A percentile compares a stretch with the other conserved stretches of the same genome.
These are phyloP conservation scores for Aaosphaeria pasadenensis DNA, from an alignment of 2,329 filamentous ascomycete genomes.

Conservation along the genomic window DNA sequence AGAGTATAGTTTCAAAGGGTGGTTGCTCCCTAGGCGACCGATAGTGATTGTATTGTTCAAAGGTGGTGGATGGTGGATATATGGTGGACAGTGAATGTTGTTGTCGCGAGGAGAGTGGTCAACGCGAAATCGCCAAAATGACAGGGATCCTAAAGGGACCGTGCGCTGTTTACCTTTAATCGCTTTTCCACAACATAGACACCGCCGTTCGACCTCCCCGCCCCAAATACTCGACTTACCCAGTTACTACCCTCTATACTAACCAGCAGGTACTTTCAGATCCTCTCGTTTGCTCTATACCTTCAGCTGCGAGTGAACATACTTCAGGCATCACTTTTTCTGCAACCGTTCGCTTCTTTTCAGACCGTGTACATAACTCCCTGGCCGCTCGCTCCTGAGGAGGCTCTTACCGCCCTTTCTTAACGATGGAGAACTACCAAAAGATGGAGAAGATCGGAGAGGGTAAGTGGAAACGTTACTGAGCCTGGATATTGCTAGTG, in stretches of 20 bases:
- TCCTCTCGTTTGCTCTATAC: too few relatives aligned
- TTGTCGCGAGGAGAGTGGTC: too few relatives aligned
- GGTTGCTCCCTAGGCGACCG: too few relatives aligned
- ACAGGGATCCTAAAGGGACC: not conserved
- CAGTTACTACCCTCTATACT: not conserved
- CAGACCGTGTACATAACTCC: slow-evolving; percentile 16
- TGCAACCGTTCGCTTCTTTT: not conserved
- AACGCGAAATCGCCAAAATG: too few relatives aligned
- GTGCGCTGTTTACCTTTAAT: not conserved
- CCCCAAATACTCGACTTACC: not conserved
- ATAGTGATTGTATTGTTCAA: too few relatives aligned
- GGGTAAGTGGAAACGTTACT: slow-evolving; percentile 52
- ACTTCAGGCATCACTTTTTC: not conserved
- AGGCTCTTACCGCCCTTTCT: not conserved
- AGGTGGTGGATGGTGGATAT: too few relatives aligned
- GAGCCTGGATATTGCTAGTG: not conserved
- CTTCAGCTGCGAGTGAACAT: too few relatives aligned
- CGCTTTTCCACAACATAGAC: not conserved
- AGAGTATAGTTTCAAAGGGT: too few relatives aligned
- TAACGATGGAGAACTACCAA: slow-evolving; percentile 87
- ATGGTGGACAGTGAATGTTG: too few relatives aligned
- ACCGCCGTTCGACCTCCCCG: not conserved
- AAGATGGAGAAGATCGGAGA: slow-evolving; percentile 96
- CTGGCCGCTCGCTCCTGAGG: not conserved
- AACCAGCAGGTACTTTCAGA: not conserved